phyloP scores from a whole-genome alignment of 2,329 filamentous ascomycete genomes.

The Aspergillus arachidicola region DNA sequence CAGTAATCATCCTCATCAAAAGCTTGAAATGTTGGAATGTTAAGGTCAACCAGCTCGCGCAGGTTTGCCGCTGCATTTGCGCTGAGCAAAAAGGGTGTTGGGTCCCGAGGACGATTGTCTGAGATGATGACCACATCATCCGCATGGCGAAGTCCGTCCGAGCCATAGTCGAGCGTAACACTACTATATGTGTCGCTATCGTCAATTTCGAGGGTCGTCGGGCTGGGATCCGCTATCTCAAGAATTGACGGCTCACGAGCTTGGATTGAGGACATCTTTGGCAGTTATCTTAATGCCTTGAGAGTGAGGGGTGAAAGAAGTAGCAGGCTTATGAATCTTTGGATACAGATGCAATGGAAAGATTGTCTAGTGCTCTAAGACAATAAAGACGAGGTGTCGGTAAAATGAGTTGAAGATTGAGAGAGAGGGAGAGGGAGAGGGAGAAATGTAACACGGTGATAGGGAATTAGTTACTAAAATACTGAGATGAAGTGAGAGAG shows the following conservation, averaged over 20 bases:
- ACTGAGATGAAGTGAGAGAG: neutral
- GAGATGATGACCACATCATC: neutral
- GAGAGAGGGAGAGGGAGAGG: neutral
- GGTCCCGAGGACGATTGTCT: neutral
- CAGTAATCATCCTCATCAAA: slow-evolving; percentile 28
- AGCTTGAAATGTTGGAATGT: neutral
- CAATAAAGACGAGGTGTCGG: neutral
- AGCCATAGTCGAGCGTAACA: neutral
- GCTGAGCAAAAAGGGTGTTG: neutral
- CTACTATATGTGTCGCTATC: neutral
- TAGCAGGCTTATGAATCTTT: neutral
- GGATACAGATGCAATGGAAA: neutral
- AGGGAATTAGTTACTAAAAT: neutral
- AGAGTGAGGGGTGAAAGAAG: neutral
- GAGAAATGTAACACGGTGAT: neutral
- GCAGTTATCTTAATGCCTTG: neutral
- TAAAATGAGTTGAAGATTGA: neutral
- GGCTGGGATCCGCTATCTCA: neutral
- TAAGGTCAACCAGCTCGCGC: neutral
- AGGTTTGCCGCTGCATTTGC: neutral
- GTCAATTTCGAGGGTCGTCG: neutral
- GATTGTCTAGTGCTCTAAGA: neutral
- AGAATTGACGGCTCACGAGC: neutral
- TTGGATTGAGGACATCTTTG: neutral
- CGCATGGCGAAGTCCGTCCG: neutral